Conservation (phyloP, 352 stramenopile genomes). For the Thraustotheca clavata region DNA sequence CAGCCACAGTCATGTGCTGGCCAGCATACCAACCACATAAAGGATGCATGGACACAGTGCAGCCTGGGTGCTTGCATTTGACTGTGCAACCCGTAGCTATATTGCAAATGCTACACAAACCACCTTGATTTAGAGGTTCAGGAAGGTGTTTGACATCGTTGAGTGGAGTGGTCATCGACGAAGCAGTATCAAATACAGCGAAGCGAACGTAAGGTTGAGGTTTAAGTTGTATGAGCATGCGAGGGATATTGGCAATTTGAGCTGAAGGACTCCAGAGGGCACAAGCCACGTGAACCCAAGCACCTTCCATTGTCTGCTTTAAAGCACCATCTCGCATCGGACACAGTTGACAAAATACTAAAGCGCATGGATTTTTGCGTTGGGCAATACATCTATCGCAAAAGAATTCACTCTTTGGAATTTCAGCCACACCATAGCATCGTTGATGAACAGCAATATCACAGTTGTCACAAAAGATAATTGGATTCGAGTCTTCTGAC, state of each 20-base stretch:
- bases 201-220: conserved; percentile 12
- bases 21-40: conserved; percentile 83
- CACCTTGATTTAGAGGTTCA: conserved; percentile 22
- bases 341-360: conserved; percentile 81
- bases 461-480: conserved; percentile 86
- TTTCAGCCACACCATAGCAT: conserved; percentile 81
- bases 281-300: conserved; percentile 85
- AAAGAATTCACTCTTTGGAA: conserved; percentile 81
- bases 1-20: conserved; percentile 53
- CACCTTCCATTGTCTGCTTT: conserved; percentile 75
- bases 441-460: conserved; percentile 83
- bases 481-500: conserved; percentile 80
- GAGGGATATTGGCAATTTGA: conserved; percentile 75
- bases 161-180: neutral
- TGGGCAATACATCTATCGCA: conserved; percentile 73
- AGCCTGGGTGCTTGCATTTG: conserved; percentile 45
- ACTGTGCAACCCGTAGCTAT: conserved; percentile 71
- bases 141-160: neutral
- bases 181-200: neutral
- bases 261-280: conserved; percentile 83
- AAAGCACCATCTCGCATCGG: conserved; percentile 77
- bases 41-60: conserved; percentile 63
- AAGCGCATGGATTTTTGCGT: conserved; percentile 34
- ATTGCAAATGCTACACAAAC: conserved; percentile 59
- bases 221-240: conserved; percentile 28